A percentile compares a stretch with the other conserved stretches of the same genome.
These are phyloP conservation scores for Euphorbia lathyris DNA, from an alignment of 345 rosid species.

Conservation along the genomic window DNA sequence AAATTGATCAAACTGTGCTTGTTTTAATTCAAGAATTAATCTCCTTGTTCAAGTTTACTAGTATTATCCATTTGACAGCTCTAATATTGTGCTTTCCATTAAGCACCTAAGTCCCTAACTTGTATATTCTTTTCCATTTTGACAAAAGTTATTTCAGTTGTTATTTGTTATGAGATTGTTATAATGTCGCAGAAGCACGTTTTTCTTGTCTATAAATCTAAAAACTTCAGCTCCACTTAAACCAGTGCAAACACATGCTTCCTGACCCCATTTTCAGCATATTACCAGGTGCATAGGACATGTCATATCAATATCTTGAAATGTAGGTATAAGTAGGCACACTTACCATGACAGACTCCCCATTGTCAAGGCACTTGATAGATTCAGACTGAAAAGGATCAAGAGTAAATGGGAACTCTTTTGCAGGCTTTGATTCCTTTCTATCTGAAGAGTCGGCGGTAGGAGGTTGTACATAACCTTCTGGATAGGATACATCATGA, in stretches of 20 bases:
- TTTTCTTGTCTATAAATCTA: background rate
- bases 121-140: background rate
- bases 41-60: background rate
- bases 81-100: background rate
- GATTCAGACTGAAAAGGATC: slow-evolving; percentile 97
- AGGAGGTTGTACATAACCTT: slow-evolving; percentile 45
- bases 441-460: slow-evolving; percentile 17
- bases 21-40: background rate
- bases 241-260: too few relatives aligned
- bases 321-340: background rate
- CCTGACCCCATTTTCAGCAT: background rate
- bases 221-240: background rate
- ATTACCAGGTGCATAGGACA: background rate
- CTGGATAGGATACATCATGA: slow-evolving; percentile 86
- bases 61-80: background rate
- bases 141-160: background rate
- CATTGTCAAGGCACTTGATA: slow-evolving; percentile 78
- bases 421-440: slow-evolving; percentile 54
- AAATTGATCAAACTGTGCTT: background rate
- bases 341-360: slow-evolving; percentile 87
- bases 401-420: slow-evolving; percentile 85
- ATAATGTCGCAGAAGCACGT: background rate
- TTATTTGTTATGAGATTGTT: background rate
- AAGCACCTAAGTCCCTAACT: background rate
- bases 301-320: background rate